Base-by-base conservation (phyloP, 2,329 filamentous ascomycete genomes). In the Trichocomaceae sp. region DNA sequence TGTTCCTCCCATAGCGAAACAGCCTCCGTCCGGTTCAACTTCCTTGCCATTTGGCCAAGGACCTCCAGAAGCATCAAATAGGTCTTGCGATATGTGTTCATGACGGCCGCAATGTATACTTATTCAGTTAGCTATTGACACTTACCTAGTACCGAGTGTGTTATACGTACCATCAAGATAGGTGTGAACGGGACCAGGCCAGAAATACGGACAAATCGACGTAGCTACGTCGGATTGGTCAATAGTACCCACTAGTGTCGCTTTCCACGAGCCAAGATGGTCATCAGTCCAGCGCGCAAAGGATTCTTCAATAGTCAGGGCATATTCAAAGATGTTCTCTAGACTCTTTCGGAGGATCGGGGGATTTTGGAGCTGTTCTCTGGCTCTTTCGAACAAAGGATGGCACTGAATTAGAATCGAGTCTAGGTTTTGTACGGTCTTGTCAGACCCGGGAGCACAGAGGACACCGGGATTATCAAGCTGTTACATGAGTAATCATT, bases 11-110 rank as follows among this genome's bases (percentile, higher is more conserved):
- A 47, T 20, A 15, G n/a, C 5, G 8, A 17, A 8, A 47, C 26
- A 9, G 26, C 29, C n/a, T 12, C 26, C 33, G 26, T 19, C 26
- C 29, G n/a, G 23, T 29, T 33, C 23, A 33, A 17, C n/a, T 15
- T 26, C n/a, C 22, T 10, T 19, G 45, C 45, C 23, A 31, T 26
- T 31, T 19, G 23, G 15, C 26, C 17, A 12, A 33, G 22, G 26
- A 31, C n/a, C 12, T 47, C 45, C 10, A 47, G 26, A 12, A 47
- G 26, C 45, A 47, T 47, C 26, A 47, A 31, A 13, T 19, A 19
- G 4, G 45, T 47, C 45, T 47, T 47, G 7, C 45, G 45, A 47
- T 47, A 47, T 33, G 45, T 47, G 45, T 47, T 47, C 45, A 47
- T 47, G 7, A 47, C 45, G 1, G 45, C 45, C 29, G 45, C 45